Evolutionary conservation across 2,329 filamentous ascomycete species (phyloP).

Genomic region (Colletotrichum liaoningense): DNA sequence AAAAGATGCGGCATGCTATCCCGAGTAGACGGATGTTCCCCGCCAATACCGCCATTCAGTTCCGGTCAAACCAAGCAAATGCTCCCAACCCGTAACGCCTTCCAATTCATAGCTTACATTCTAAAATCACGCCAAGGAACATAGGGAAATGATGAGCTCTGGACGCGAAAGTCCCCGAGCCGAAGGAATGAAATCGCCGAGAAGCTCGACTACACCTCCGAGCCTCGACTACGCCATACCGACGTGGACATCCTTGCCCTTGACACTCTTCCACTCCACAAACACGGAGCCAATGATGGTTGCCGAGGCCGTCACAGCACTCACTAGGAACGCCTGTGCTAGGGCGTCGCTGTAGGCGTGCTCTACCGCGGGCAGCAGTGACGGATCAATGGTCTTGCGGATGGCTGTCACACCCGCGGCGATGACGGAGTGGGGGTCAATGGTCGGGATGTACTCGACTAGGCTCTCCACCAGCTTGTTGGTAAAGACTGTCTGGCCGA

Average conservation of each 20-base stretch:
- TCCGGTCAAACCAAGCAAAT: neutral
- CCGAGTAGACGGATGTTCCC: neutral
- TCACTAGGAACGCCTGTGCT: constrained; percentile 54
- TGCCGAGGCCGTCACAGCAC: constrained; percentile 56
- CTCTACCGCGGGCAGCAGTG: constrained; percentile 48
- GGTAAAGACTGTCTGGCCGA: constrained; percentile 63
- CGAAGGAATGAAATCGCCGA: neutral
- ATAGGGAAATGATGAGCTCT: neutral
- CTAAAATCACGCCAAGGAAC: neutral
- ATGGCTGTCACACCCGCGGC: constrained; percentile 51
- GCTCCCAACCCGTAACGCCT: neutral
- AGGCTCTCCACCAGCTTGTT: constrained; percentile 56
- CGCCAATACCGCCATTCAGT: neutral
- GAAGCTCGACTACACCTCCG: neutral
- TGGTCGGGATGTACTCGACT: constrained; percentile 45
- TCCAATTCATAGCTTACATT: neutral
- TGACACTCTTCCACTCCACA: constrained; percentile 68
- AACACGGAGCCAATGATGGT: constrained; percentile 55
- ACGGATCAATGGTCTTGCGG: constrained; percentile 42
- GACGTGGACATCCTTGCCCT: constrained; percentile 59
- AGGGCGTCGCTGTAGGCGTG: constrained; percentile 58
- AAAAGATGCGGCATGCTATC: neutral
- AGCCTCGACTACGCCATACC: constrained; percentile 1
- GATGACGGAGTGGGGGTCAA: constrained; percentile 48
- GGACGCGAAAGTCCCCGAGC: too few species aligned